Evolutionary conservation across 2,329 filamentous ascomycete genomes (phyloP), one percentile per base, ranked within the genome.

Genomic region (Ambrosiella cleistominuta): DNA sequence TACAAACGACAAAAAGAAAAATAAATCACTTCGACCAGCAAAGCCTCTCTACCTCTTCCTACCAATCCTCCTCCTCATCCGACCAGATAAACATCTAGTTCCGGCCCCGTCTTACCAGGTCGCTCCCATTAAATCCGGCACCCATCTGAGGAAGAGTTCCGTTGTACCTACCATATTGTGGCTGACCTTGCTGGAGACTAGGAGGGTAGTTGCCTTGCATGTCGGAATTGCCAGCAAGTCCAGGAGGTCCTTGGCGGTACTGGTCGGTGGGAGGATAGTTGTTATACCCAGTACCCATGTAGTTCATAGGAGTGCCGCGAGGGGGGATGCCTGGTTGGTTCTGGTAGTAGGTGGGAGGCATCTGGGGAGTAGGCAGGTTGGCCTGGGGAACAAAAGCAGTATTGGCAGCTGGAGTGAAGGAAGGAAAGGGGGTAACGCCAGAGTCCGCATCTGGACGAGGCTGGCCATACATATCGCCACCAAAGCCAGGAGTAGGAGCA

Each of bases 321-420:
- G 72, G 72, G 67, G 82, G 72, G 70, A 82, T 73, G 64, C 66
- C 72, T 65, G 81, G 79, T 64, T 78, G 50, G 78, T 63, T 81
- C 66, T 63, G 76, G 78, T 65, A 78, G 75, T 61, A 81, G 66
- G 63, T 71, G 74, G 62, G 74, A 73, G 50, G 69, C 65, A 3
- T 75, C 71, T 36, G 69, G 66, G 62, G 68, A 62, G 64, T 80
- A 72, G 59, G 38, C 44, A 74, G 70, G 36, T 71, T 70, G 62
- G 70, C 72, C 36, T 70, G 65, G 5, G 70, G 67, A 58, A 71
- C 74, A 67, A 75, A 82, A 70, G 81, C 75, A 44, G 37, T 7
- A 50, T 74, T 70, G 51, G 70, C 71, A 64, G 77, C 77, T 17
- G 73, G 70, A 56, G 74, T 71, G 61, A 74, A 81, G 19, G 72